Conservation (phyloP, 2,329 filamentous ascomycete species). For the Phoma herbarum region DNA sequence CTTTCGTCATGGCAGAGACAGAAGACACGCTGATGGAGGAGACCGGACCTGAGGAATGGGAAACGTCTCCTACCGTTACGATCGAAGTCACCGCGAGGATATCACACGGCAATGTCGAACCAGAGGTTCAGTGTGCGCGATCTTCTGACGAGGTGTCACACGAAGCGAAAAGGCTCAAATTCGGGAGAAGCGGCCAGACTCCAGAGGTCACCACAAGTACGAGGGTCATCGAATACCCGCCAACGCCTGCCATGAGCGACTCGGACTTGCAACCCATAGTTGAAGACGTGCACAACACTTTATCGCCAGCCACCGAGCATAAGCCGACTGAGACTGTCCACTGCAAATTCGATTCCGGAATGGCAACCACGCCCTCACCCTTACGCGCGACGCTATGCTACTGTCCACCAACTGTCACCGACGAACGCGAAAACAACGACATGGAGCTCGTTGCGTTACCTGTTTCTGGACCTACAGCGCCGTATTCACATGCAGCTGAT, state of each 20-base stretch:
- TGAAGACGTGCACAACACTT: background rate
- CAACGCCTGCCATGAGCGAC: background rate
- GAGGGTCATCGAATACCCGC: background rate
- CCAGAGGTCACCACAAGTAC: background rate
- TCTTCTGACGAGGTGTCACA: background rate
- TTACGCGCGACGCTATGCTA: background rate
- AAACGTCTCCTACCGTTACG: background rate
- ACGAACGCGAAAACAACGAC: background rate
- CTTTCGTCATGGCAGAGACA: background rate
- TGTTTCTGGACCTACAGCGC: background rate
- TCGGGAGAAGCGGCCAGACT: background rate
- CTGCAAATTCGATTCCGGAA: background rate
- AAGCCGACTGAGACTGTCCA: background rate
- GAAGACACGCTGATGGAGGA: background rate
- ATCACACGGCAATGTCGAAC: background rate
- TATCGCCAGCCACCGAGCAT: background rate
- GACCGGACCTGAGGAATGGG: background rate
- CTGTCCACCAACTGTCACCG: background rate
- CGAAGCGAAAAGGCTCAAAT: background rate
- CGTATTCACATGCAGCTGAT: background rate
- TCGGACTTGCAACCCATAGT: background rate
- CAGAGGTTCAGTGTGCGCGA: background rate
- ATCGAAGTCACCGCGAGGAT: background rate
- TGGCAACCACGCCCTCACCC: background rate
- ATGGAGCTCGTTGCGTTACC: background rate